These are phyloP conservation scores for Ophiostoma angusticollis DNA, from an alignment of 2,329 filamentous ascomycete genomes.

Conservation along the genomic window DNA sequence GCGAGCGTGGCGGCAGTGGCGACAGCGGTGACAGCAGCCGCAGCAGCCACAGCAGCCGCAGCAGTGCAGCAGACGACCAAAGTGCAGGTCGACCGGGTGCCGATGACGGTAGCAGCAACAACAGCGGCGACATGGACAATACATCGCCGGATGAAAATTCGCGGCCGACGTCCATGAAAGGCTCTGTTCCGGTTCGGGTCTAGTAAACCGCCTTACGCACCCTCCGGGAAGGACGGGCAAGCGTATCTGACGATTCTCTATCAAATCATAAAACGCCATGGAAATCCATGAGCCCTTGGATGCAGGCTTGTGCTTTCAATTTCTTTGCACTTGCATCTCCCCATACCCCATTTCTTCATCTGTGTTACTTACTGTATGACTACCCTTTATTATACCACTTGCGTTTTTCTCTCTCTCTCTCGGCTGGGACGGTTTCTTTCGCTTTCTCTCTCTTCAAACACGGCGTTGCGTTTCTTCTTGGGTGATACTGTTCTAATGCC, in stretches of 20 bases:
- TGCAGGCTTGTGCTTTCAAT: neutral
- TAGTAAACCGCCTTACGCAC: too few species aligned
- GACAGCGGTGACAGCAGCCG: neutral
- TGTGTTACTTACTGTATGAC: constrained; percentile 9
- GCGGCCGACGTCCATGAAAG: constrained; percentile 4
- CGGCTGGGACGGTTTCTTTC: too few species aligned
- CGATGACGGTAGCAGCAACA: constrained; percentile 10
- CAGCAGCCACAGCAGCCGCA: too few species aligned
- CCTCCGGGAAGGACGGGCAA: too few species aligned
- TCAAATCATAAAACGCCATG: neutral
- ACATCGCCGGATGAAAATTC: constrained; percentile 10
- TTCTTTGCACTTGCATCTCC: neutral
- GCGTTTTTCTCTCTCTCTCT: too few species aligned
- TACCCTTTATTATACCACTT: constrained; percentile 8
- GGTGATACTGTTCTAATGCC: too few species aligned
- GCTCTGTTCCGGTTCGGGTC: too few species aligned
- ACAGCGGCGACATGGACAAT: constrained; percentile 10
- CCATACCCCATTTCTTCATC: neutral
- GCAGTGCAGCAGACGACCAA: neutral
- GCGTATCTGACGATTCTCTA: constrained; percentile 1
- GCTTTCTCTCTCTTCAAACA: too few species aligned
- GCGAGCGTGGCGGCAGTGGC: constrained; percentile 1
- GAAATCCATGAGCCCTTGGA: too few species aligned
- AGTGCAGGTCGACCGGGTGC: constrained; percentile 1
- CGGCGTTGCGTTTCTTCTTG: too few species aligned